Evolutionary conservation across 306 rosid genomes (phyloP), one percentile per base, ranked within the genome.

Genomic region (Cicer judaicum): DNA sequence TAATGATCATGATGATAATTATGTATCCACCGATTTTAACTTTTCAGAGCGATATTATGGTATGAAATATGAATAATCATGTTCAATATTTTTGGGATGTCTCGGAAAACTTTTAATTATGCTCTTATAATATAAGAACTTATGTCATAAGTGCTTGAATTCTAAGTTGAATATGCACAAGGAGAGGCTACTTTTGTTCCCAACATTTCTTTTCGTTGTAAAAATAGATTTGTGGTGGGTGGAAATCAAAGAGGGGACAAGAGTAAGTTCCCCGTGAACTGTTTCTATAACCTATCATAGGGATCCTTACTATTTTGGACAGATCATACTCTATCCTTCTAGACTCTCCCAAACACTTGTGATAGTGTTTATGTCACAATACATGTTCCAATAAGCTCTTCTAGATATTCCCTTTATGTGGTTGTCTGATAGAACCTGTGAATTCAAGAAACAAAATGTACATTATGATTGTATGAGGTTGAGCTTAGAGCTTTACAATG

Each of bases 31-130:
- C 53, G 56, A 9, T 69, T 57, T 41, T 48, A 40, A 16, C 38
- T 69, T 57, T 29, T 48, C 29, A 16, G 43, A 66, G 15, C 29
- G 36, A 6, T 24, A 8, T 71, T 54, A 12, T 40, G 14, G 62
- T 53, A 53, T 53, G 60, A 8, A 53, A 53, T 53, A 53, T 53
- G 60, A 16, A 53, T 53, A 16, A 13, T 70, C 55, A 9, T 75
- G 48, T 42, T 49, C 19, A 55, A 48, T 19, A 36, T 49, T 56
- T 14, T 21, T 14, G 12, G 34, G 24, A 54, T 54, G 60, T 8
- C 8, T 54, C 29, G 34, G 34, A 54, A 54, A 18, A 8, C 13
- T 54, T 54, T 34, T 5, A 12, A n/a, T 34, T 7, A 59, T 19
- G 43, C 65, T 59, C 43, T 59, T 59, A 24, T 12, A 29, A 5